A percentile compares a stretch with the other conserved stretches of the same genome.
These are phyloP conservation scores for Globisporangium irregulare DNA, from an alignment of 352 stramenopile genomes.

Conservation along the genomic window DNA sequence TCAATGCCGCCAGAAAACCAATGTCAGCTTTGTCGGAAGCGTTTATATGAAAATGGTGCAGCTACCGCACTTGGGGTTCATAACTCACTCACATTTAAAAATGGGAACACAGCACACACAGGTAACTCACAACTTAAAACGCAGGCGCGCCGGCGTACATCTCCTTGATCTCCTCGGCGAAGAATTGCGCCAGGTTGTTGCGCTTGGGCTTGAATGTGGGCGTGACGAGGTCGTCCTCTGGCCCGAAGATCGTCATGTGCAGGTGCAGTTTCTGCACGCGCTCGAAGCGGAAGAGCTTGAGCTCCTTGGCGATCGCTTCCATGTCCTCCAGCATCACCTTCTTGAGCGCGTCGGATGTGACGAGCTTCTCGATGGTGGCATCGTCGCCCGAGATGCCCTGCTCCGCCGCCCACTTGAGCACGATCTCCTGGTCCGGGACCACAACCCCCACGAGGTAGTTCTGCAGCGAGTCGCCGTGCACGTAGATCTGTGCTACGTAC, in stretches of 20 bases:
- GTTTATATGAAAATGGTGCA: too few species aligned
- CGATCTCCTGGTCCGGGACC: neutral
- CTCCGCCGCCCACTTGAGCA: conserved; percentile 20
- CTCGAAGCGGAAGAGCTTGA: conserved; percentile 92
- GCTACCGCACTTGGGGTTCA: too few species aligned
- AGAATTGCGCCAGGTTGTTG: conserved; percentile 46
- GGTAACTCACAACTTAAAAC: neutral
- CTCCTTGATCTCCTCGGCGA: conserved; percentile 41
- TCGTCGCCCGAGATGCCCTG: neutral
- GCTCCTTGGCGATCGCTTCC: conserved; percentile 29
- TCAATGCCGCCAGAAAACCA: too few species aligned
- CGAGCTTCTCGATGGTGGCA: neutral
- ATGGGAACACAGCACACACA: too few species aligned
- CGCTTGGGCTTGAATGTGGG: conserved; percentile 97
- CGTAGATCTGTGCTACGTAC: conserved; percentile 3
- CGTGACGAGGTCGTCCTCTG: conserved; percentile 91
- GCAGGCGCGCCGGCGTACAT: conserved; percentile 38
- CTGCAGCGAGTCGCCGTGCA: conserved; percentile 8
- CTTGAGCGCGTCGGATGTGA: neutral
- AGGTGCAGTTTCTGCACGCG: conserved; percentile 88
- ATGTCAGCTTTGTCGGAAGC: too few species aligned
- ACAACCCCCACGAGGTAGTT: conserved; percentile 2
- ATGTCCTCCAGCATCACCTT: conserved; percentile 15
- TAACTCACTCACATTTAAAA: too few species aligned
- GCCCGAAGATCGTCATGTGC: conserved; percentile 76